Evolutionary conservation across 768 basidiomycete species (phyloP), one percentile per base, ranked within the genome.

Genomic region (Tylopilus plumbeoviolaceoides): DNA sequence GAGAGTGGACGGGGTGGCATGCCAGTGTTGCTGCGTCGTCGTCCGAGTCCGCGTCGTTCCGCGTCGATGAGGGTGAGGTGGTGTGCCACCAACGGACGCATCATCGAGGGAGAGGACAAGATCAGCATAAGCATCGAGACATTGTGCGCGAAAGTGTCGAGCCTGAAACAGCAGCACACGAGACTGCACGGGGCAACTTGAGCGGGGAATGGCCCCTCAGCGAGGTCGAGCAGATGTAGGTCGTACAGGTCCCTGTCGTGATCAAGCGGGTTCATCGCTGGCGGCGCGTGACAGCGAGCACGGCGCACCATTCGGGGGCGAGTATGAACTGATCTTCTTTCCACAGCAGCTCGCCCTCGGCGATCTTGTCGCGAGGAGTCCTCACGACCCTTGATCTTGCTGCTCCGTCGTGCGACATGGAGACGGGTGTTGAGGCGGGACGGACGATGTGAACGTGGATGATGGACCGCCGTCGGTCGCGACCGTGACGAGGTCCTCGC

Each of bases 241-340:
- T 90, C 83, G 62, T 84, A 88, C 36, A 93, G 77, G n/a, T 85
- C 83, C 85, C 91, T 92, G 8, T 55, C 28, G n/a, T n/a, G n/a
- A n/a, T n/a, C n/a, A n/a, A n/a, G n/a, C n/a, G n/a, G n/a, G n/a
- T n/a, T n/a, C n/a, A n/a, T n/a, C n/a, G n/a, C n/a, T n/a, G n/a
- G n/a, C n/a, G n/a, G n/a, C n/a, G n/a, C n/a, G n/a, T n/a, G n/a
- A n/a, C n/a, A n/a, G n/a, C n/a, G n/a, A n/a, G n/a, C n/a, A n/a
- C n/a, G 7, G 61, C 74, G 55, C 65, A 89, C 87, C 85, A 89
- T 71, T 89, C 86, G n/a, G 89, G 83, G n/a, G 87, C 85, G 20
- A 90, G 69, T 43, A 85, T 69, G 62, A 85, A 91, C 1, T 88
- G 89, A 62, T 90, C 87, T 63, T 95, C 91, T 54, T 82, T 85